phyloP scores from a whole-genome alignment of 2,329 filamentous ascomycete genomes.

The Cordyceps cicadae region DNA sequence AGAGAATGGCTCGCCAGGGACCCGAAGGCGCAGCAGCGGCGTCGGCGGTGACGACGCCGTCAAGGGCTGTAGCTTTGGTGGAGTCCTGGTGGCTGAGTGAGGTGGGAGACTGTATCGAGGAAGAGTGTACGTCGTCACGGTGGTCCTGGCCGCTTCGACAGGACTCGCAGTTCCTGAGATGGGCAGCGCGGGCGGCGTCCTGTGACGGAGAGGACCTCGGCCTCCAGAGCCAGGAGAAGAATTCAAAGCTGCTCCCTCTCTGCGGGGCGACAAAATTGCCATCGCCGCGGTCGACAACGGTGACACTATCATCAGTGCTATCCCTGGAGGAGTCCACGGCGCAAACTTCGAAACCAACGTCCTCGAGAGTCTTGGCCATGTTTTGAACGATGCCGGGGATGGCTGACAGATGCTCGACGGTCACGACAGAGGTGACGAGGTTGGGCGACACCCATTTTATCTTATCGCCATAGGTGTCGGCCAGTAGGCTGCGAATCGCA shows the following conservation, averaged over 20 bases:
- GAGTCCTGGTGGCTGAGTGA: slow-evolving; percentile 1
- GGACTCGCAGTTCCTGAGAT: slow-evolving; percentile 31
- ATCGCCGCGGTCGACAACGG: slow-evolving; percentile 18
- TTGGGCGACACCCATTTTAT: slow-evolving; percentile 58
- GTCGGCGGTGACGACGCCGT: background rate
- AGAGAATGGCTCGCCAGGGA: slow-evolving; percentile 43
- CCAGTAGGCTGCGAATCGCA: slow-evolving; percentile 53
- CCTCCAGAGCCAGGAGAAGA: slow-evolving; percentile 26
- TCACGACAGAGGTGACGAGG: slow-evolving; percentile 62
- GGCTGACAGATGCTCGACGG: slow-evolving; percentile 43
- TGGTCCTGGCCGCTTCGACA: slow-evolving; percentile 20
- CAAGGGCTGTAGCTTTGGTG: background rate
- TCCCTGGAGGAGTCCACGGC: slow-evolving; percentile 33
- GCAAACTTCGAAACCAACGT: slow-evolving; percentile 51
- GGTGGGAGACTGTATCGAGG: background rate
- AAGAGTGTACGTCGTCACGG: background rate
- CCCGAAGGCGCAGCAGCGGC: background rate
- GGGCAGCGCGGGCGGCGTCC: slow-evolving; percentile 21
- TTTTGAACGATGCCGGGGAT: slow-evolving; percentile 33
- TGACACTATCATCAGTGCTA: slow-evolving; percentile 20
- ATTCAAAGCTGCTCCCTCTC: slow-evolving; percentile 18
- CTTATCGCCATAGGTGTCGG: slow-evolving; percentile 35
- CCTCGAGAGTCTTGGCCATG: slow-evolving; percentile 42
- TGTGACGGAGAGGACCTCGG: slow-evolving; percentile 18
- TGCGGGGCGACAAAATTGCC: slow-evolving; percentile 18